Evolutionary conservation across 1,284 basidiomycete species (phyloP), one percentile per base, ranked within the genome.

Genomic region (Malassezia pachydermatis): DNA sequence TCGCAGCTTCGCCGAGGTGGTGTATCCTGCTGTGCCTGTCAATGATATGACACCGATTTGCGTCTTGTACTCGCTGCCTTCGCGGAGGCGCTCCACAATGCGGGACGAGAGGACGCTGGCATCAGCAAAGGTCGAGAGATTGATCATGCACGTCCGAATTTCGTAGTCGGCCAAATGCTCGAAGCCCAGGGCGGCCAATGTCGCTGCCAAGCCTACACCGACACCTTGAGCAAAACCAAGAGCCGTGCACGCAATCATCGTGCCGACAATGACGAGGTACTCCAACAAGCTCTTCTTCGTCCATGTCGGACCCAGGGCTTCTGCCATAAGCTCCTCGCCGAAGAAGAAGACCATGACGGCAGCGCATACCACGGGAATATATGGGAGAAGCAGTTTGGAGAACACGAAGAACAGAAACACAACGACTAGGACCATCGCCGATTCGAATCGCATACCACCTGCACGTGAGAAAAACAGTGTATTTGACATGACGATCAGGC

Each of bases 291-390:
- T 37, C 44, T 45, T 45, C 2, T 28, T 38, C 19, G 23, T 22
- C 44, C 44, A 45, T 6, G 44, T 45, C 17, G 44, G 44, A 4
- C 37, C 27, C 3, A 45, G 44, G n/a, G 44, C 44, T 24, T 45
- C 44, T n/a, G 44, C 44, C 44, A 45, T 45, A 14, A 45, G 44
- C 44, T 45, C 44, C 4, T 37, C 24, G 25, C 44, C 44, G 25
- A 45, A 37, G 20, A 45, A 45, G 16, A 29, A 45, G 17, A 45
- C 44, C 44, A 45, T 45, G 5, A 38, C 16, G 4, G 44, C 44
- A 9, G 44, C 44, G n/a, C 44, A 45, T 3, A 45, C 20, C 2
- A 38, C 35, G 2, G 44, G 44, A 14, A 45, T 45, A 24, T 45
- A 45, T 1, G 44, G 44, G 4, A 45, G 35, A 5, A 45, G 17